A percentile compares a stretch with the other conserved stretches of the same genome.
These are phyloP conservation scores for Neocatenulostroma microsporum DNA, from an alignment of 2,329 filamentous ascomycete species.

Conservation along the genomic window DNA sequence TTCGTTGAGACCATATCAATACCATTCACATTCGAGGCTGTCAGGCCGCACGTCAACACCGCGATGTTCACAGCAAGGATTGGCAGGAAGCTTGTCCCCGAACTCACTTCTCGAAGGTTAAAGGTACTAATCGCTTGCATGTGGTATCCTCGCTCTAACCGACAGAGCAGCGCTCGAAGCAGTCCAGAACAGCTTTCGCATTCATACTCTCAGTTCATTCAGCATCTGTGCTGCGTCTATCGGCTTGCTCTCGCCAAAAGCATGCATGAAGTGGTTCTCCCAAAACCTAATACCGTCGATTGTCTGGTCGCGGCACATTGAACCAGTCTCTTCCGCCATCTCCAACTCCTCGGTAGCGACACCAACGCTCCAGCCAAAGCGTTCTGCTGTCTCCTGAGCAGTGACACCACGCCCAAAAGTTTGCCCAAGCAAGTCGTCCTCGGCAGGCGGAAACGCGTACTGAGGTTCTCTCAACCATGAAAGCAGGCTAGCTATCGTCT, in stretches of 20 bases:
- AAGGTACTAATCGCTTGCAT: too few species aligned
- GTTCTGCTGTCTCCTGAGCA: slow-evolving; percentile 77
- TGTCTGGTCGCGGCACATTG: slow-evolving; percentile 81
- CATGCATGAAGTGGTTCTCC: slow-evolving; percentile 54
- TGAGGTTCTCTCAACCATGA: slow-evolving; percentile 61
- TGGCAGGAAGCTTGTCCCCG: too few species aligned
- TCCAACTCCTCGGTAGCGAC: slow-evolving; percentile 92
- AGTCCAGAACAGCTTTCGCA: too few species aligned
- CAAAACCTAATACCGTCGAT: slow-evolving; percentile 89
- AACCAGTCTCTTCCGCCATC: slow-evolving; percentile 89
- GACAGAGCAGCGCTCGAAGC: too few species aligned
- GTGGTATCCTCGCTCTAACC: too few species aligned
- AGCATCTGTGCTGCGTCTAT: slow-evolving; percentile 6
- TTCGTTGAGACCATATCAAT: too few species aligned
- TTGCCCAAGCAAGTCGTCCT: slow-evolving; percentile 67
- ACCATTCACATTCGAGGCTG: too few species aligned
- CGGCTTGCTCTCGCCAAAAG: slow-evolving; percentile 3
- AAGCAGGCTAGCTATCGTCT: slow-evolving; percentile 69
- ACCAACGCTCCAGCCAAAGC: slow-evolving; percentile 94
- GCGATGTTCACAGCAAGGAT: too few species aligned
- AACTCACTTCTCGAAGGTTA: too few species aligned
- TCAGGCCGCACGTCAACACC: too few species aligned
- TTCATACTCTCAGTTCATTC: slow-evolving; percentile 4
- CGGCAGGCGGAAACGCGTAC: slow-evolving; percentile 21
- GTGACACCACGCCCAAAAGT: slow-evolving; percentile 78